These are phyloP conservation scores for Dioscorea dumetorum DNA, from an alignment of 106 monocot genomes.

Conservation along the genomic window DNA sequence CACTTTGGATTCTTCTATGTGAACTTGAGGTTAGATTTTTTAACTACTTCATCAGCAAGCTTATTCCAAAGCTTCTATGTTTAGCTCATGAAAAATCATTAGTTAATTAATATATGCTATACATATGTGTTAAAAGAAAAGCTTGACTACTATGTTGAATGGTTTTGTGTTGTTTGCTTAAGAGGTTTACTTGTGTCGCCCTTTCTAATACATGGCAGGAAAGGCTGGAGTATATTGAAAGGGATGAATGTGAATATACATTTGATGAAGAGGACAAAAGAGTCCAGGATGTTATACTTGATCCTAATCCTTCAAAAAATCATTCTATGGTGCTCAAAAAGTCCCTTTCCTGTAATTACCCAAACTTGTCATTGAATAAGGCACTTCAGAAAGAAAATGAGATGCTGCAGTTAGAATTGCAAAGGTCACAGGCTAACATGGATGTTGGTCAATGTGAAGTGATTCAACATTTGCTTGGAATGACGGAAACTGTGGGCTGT, in stretches of 20 bases:
- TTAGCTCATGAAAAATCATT: too few relatives aligned
- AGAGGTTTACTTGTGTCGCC: background rate
- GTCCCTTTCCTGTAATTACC: constrained; percentile 61
- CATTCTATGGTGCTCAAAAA: constrained; percentile 49
- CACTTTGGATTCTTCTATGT: too few relatives aligned
- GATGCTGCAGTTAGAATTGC: constrained; percentile 63
- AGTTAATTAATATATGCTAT: too few relatives aligned
- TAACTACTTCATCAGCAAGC: too few relatives aligned
- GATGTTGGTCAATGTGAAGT: constrained; percentile 77
- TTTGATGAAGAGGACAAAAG: constrained; percentile 63
- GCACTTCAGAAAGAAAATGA: constrained; percentile 71
- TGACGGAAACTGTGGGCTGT: constrained; percentile 59
- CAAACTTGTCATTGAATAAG: constrained; percentile 51
- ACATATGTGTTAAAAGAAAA: too few relatives aligned
- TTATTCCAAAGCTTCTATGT: too few relatives aligned
- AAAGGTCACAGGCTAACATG: constrained; percentile 58
- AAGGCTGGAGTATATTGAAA: constrained; percentile 59
- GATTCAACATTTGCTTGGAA: constrained; percentile 77
- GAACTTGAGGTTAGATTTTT: too few relatives aligned
- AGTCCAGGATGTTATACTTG: constrained; percentile 55
- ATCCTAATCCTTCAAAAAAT: constrained; percentile 35
- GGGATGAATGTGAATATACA: constrained; percentile 59
- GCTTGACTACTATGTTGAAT: too few relatives aligned
- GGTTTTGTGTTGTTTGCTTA: too few relatives aligned
- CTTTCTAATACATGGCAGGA: constrained; percentile 23